Evolutionary conservation across 2,329 filamentous ascomycete genomes (phyloP).

Genomic region (Ophiostoma angusticollis): DNA sequence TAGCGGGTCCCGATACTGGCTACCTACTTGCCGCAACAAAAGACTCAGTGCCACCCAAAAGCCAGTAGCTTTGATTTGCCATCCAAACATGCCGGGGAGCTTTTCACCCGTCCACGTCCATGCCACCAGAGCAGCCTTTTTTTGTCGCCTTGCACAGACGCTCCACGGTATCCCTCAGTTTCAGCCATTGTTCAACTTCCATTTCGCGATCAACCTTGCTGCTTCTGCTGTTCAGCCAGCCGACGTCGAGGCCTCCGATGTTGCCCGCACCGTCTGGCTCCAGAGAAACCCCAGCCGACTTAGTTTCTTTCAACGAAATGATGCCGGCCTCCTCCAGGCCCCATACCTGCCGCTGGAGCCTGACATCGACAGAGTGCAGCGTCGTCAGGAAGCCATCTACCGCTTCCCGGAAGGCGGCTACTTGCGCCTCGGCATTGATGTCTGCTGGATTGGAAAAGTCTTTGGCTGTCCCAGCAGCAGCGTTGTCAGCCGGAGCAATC

Average conservation of each 20-base stretch:
- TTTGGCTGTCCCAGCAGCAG: neutral
- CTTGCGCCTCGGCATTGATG: conserved; percentile 31
- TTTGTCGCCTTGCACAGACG: conserved; percentile 14
- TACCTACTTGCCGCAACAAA: too few species aligned
- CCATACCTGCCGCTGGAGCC: conserved; percentile 62
- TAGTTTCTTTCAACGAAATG: conserved; percentile 36
- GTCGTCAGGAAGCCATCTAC: conserved; percentile 57
- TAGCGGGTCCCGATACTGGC: too few species aligned
- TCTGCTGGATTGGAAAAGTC: conserved; percentile 8
- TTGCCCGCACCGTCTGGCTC: conserved; percentile 42
- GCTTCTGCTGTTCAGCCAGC: conserved; percentile 78
- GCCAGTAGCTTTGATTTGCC: too few species aligned
- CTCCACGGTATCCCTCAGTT: conserved; percentile 43
- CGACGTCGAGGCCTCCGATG: conserved; percentile 60
- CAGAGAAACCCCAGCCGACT: conserved; percentile 21
- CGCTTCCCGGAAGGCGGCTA: conserved; percentile 42
- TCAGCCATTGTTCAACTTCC: conserved; percentile 66
- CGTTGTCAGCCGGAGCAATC: conserved; percentile 6
- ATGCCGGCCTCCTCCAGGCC: conserved; percentile 73
- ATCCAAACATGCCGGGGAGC: too few species aligned
- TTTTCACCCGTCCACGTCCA: conserved; percentile 3
- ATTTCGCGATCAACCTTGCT: conserved; percentile 72
- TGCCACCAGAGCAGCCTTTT: neutral
- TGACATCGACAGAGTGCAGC: conserved; percentile 61
- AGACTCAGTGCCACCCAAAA: too few species aligned